A percentile compares a stretch with the other conserved stretches of the same genome.
phyloP scores from a whole-genome alignment of 208 protist species.

The Vickermania ingenoplastis region DNA sequence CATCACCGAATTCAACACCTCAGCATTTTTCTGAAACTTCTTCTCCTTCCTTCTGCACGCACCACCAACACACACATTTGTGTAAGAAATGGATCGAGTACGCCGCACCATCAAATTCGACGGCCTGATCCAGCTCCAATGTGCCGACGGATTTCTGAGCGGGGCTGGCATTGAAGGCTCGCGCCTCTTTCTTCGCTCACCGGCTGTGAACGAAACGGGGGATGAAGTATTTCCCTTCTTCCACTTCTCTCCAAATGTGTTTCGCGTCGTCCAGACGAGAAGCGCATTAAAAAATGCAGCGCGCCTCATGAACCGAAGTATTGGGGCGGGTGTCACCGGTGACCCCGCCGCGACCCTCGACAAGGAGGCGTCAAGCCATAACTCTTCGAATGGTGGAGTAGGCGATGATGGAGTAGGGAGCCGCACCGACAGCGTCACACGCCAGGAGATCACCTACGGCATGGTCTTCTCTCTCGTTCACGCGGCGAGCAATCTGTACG shows the following conservation, averaged over 20 bases:
- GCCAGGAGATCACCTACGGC: conserved; percentile 53
- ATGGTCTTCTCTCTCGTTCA: conserved; percentile 51
- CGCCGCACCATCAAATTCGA: conserved; percentile 38
- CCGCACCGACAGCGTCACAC: conserved; percentile 19
- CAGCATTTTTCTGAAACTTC: too few species aligned
- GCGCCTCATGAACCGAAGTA: not conserved
- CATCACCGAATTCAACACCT: too few species aligned
- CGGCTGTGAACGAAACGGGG: conserved; percentile 20
- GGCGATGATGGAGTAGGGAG: conserved; percentile 9
- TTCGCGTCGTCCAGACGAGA: conserved; percentile 33
- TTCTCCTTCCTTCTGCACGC: too few species aligned
- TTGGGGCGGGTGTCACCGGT: not conserved
- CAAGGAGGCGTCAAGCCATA: not conserved
- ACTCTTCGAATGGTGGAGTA: too few species aligned
- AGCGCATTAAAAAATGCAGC: conserved; percentile 9
- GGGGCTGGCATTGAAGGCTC: conserved; percentile 33
- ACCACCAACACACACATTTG: too few species aligned
- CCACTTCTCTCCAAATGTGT: conserved; percentile 42
- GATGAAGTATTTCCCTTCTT: conserved; percentile 44
- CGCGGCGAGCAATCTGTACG: conserved; percentile 38
- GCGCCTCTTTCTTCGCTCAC: conserved; percentile 34
- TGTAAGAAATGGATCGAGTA: conserved; percentile 50
- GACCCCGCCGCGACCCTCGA: not conserved
- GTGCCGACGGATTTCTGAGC: conserved; percentile 54
- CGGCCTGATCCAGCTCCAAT: conserved; percentile 49